Base-by-base conservation (phyloP, 2,329 filamentous ascomycete species). In the Claviceps spartinae region DNA sequence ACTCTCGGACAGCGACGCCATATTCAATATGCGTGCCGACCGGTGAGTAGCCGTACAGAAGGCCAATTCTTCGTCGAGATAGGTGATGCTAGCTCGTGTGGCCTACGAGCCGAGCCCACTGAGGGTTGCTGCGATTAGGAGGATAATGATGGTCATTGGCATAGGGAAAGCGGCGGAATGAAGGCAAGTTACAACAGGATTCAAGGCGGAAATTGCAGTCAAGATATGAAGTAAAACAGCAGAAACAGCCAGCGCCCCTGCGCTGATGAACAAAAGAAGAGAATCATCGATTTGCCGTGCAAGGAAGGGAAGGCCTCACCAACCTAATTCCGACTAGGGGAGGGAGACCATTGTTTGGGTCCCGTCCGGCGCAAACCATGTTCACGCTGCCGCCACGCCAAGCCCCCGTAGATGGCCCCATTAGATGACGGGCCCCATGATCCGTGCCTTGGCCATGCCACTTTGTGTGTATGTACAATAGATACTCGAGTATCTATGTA, bases 1-100 rank as follows among this genome's bases (percentile, higher is more conserved):
- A 41, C 40, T 47, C 11, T 22, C 52, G 5, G 36, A 46, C 34
- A 49, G n/a, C 18, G 45, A 51, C 7, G 46, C 45, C 52, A 54
- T 53, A 5, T 22, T 52, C 34, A 22, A 46, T 13, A 16, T 34
- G 26, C n/a, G 41, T 9, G 20, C 22, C 41, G 47, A 18, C 16
- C n/a, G 34, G 34, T 41, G 20, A 40, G 40, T 14, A 14, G 16
- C 47, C 7, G 18, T 11, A 7, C 2, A 5, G 20, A 41, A 41
- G 26, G 18, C 14, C 8, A 45, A 16, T 24, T 16, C 22, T 34
- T 48, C 20, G 44, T 47, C 52, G 40, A 41, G 20, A 30, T 37
- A 42, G 11, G 42, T 18, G 51, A 16, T 13, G 13, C 48, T 16
- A 49, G 42, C 36, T 36, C 52, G 16, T 26, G 14, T 9, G n/a